Conservation (phyloP, 2,329 filamentous ascomycete genomes). For the Phoma sp. region DNA sequence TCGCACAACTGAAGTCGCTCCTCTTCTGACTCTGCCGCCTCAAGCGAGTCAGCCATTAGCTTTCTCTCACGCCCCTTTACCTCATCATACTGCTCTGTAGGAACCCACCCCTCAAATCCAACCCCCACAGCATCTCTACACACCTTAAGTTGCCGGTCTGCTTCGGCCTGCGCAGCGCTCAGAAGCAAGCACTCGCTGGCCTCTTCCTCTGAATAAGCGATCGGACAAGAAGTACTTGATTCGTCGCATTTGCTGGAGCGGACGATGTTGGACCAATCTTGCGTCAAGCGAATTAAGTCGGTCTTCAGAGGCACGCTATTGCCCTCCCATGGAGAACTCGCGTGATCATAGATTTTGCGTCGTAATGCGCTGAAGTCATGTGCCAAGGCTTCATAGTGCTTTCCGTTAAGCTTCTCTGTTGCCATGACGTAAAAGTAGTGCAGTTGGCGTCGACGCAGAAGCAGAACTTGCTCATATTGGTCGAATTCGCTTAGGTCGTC, state of each 20-base stretch:
- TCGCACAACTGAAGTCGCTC: conserved; percentile 23
- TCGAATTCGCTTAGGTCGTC: conserved; percentile 29
- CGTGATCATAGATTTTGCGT: conserved; percentile 35
- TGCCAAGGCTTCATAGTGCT: conserved; percentile 36
- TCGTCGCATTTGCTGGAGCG: conserved; percentile 8
- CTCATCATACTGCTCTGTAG: conserved; percentile 33
- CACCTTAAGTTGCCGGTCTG: conserved; percentile 34
- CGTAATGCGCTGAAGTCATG: conserved; percentile 29
- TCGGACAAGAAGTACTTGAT: conserved; percentile 26
- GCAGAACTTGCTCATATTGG: conserved; percentile 33
- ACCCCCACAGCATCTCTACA: conserved; percentile 34
- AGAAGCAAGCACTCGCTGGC: conserved; percentile 28
- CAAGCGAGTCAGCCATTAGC: conserved; percentile 34
- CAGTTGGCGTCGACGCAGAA: conserved; percentile 38
- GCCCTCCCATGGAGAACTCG: conserved; percentile 40
- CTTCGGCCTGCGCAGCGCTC: conserved; percentile 29
- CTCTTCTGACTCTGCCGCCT: conserved; percentile 30
- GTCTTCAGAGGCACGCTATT: conserved; percentile 40
- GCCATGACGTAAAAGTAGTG: conserved; percentile 41
- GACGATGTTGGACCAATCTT: conserved; percentile 31
- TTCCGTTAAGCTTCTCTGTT: conserved; percentile 33
- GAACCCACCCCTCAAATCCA: conserved; percentile 38
- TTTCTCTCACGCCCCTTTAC: conserved; percentile 18
- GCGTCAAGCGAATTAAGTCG: conserved; percentile 28
- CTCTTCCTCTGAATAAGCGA: conserved; percentile 31